phyloP scores from a whole-genome alignment of 1,284 basidiomycete genomes.

The Trichosporon asahii region DNA sequence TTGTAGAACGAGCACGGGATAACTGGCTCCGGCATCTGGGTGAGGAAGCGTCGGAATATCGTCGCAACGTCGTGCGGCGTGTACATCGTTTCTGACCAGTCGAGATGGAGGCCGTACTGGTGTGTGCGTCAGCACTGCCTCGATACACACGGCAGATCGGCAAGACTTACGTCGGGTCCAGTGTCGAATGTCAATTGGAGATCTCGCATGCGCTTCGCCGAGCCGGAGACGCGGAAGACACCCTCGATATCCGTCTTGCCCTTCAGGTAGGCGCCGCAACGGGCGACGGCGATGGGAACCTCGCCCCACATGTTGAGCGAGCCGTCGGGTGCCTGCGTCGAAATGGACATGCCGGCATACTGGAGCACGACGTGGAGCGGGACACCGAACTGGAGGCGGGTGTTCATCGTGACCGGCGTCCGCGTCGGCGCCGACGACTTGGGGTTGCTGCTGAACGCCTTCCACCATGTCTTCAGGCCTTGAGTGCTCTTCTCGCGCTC shows the following conservation, averaged over 20 bases:
- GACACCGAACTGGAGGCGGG: slow-evolving; percentile 70
- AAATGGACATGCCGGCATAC: slow-evolving; percentile 90
- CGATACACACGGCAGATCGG: background rate
- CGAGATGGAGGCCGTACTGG: slow-evolving; percentile 89
- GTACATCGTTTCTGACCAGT: slow-evolving; percentile 80
- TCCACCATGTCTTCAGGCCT: slow-evolving; percentile 78
- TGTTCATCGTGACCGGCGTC: slow-evolving; percentile 18
- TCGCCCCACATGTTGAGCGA: slow-evolving; percentile 86
- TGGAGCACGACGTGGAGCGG: slow-evolving; percentile 77
- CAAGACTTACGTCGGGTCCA: slow-evolving; percentile 69
- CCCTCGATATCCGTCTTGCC: slow-evolving; percentile 92
- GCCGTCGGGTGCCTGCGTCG: slow-evolving; percentile 78
- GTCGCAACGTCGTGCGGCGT: slow-evolving; percentile 95
- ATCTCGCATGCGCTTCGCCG: slow-evolving; percentile 90
- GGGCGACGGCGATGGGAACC: slow-evolving; percentile 94
- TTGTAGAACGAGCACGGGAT: slow-evolving; percentile 64
- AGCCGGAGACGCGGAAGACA: slow-evolving; percentile 90
- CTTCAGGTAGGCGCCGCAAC: slow-evolving; percentile 89
- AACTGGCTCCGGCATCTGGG: slow-evolving; percentile 74
- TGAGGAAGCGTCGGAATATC: slow-evolving; percentile 91
- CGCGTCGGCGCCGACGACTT: slow-evolving; percentile 10
- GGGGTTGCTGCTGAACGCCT: slow-evolving; percentile 56
- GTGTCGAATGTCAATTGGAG: slow-evolving; percentile 85
- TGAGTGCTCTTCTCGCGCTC: slow-evolving; percentile 38
- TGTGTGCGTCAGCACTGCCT: background rate